Percentiles rank a stretch among this genome's conserved stretches.
Evolutionary conservation across 805 yeast genomes (phyloP).

Genomic region (Yamadazyma sp.): DNA sequence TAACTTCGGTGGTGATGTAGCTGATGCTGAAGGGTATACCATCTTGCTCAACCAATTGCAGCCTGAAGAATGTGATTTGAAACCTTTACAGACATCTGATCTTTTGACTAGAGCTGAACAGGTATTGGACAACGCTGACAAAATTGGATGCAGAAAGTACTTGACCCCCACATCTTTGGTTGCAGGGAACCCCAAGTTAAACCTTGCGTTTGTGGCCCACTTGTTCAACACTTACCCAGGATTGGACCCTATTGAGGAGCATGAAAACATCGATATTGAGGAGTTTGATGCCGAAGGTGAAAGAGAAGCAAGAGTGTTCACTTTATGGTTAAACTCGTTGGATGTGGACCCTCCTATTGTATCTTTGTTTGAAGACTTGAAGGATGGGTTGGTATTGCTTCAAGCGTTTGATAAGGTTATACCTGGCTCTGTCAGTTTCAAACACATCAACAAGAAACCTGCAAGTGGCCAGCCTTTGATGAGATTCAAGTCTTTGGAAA

Average conservation of each 20-base stretch:
- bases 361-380: conserved; percentile 87
- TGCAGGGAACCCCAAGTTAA: conserved; percentile 94
- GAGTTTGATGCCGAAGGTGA: conserved; percentile 99
- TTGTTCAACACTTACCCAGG: conserved; percentile 97
- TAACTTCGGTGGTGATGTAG: conserved; percentile 84
- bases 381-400: conserved; percentile 83
- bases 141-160: conserved; percentile 88
- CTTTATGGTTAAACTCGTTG: conserved; percentile 93
- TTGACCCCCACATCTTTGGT: conserved; percentile 91
- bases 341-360: conserved; percentile 96
- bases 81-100: conserved; percentile 79
- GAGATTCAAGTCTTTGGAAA: conserved; percentile 93
- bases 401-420: conserved; percentile 95
- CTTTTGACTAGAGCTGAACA: conserved; percentile 82
- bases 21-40: conserved; percentile 95
- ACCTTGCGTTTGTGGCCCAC: conserved; percentile 96
- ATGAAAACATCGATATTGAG: conserved; percentile 90
- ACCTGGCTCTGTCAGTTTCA: conserved; percentile 84
- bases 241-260: conserved; percentile 89
- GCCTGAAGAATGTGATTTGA: conserved; percentile 76
- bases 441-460: conserved; percentile 84
- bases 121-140: conserved; percentile 83
- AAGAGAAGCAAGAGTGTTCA: conserved; percentile 97
- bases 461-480: conserved; percentile 69
- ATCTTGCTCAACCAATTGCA: conserved; percentile 83